A percentile compares a stretch with the other conserved stretches of the same genome.
phyloP scores from a whole-genome alignment of 2,329 filamentous ascomycete genomes.

The Colletotrichum gigasporum region DNA sequence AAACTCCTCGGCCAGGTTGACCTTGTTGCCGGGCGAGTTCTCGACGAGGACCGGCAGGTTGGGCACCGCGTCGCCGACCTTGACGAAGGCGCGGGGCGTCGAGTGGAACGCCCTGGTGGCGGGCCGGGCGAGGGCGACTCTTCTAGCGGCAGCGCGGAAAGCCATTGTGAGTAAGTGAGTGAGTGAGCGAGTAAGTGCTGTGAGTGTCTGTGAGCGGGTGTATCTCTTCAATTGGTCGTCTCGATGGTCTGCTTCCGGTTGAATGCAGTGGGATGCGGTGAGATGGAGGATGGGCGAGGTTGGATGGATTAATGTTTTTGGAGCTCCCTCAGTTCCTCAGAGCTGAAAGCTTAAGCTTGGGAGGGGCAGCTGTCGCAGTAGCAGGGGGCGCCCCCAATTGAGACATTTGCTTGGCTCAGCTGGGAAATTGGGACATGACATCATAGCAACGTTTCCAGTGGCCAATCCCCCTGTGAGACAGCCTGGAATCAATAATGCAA shows the following conservation, averaged over 20 bases:
- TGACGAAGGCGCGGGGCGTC: constrained; percentile 70
- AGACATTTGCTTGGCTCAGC: constrained; percentile 22
- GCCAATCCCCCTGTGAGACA: constrained; percentile 9
- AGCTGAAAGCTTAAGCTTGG: constrained; percentile 21
- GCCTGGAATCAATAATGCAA: not conserved
- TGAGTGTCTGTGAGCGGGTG: not conserved
- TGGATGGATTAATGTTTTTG: constrained; percentile 1
- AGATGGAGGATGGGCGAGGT: not conserved
- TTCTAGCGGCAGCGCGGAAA: constrained; percentile 47
- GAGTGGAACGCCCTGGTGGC: constrained; percentile 67
- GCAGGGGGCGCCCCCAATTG: constrained; percentile 12
- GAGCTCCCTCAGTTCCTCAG: not conserved
- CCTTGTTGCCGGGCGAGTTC: constrained; percentile 88
- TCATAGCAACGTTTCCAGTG: constrained; percentile 16
- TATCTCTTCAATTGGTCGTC: not conserved
- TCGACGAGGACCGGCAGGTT: constrained; percentile 81
- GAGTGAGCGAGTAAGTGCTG: no score
- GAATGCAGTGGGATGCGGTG: not conserved
- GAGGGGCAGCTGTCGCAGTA: not conserved
- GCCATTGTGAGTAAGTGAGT: constrained; percentile 40
- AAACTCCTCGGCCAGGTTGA: constrained; percentile 85
- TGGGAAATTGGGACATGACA: constrained; percentile 27
- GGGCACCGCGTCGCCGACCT: constrained; percentile 83
- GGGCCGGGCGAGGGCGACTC: constrained; percentile 42
- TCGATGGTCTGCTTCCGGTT: not conserved